A percentile compares a stretch with the other conserved stretches of the same genome.
Evolutionary conservation across 1,284 basidiomycete species (phyloP).

Genomic region (Boletellus dicymbophilus): DNA sequence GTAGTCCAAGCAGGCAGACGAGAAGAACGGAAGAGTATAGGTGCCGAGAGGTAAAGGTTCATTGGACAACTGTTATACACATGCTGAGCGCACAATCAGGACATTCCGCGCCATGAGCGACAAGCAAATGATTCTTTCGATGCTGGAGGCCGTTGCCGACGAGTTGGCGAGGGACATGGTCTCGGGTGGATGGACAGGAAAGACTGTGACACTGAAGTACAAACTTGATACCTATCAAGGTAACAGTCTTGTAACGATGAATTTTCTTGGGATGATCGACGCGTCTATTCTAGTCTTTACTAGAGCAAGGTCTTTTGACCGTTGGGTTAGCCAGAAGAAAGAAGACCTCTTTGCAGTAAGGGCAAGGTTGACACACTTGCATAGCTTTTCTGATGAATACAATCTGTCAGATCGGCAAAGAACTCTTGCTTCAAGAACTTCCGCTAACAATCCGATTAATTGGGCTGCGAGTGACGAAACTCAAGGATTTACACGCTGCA

Average conservation of each 20-base stretch:
- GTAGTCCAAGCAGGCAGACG: slow-evolving; percentile 72
- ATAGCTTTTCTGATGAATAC: slow-evolving; percentile 3
- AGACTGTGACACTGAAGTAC: slow-evolving; percentile 79
- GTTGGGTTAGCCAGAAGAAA: slow-evolving; percentile 71
- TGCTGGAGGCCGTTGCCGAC: slow-evolving; percentile 76
- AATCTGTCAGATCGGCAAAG: slow-evolving; percentile 66
- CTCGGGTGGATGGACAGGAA: slow-evolving; percentile 69
- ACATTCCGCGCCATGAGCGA: slow-evolving; percentile 75
- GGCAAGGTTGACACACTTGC: slow-evolving; percentile 3
- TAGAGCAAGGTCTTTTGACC: slow-evolving; percentile 75
- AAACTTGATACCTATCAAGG: slow-evolving; percentile 82
- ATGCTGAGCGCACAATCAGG: slow-evolving; percentile 39
- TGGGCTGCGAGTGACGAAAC: slow-evolving; percentile 80
- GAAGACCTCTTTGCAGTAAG: slow-evolving; percentile 78
- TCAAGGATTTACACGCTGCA: slow-evolving; percentile 72
- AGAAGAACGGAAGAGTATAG: slow-evolving; percentile 88
- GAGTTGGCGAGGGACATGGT: slow-evolving; percentile 82
- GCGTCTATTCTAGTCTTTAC: slow-evolving; percentile 62
- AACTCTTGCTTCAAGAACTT: slow-evolving; percentile 78
- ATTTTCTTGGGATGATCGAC: slow-evolving; percentile 5
- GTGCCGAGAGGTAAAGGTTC: slow-evolving; percentile 72
- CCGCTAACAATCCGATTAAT: slow-evolving; percentile 80
- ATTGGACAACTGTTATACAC: background rate
- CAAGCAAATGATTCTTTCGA: slow-evolving; percentile 66
- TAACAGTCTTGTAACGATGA: slow-evolving; percentile 39